Evolutionary conservation across 1,284 basidiomycete species (phyloP), one percentile per base, ranked within the genome.

Genomic region (Trichosporon sp.): DNA sequence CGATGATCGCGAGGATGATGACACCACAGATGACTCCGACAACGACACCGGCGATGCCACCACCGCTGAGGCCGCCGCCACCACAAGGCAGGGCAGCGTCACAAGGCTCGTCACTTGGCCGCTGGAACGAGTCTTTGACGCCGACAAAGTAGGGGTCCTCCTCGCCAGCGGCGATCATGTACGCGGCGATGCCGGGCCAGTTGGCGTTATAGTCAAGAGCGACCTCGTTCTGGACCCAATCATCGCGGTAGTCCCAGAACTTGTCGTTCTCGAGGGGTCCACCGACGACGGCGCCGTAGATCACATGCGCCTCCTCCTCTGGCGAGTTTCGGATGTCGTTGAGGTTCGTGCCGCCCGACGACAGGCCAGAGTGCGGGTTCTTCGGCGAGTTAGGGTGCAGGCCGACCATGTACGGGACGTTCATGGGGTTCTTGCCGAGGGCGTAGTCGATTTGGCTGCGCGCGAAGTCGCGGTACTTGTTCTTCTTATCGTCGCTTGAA

Each of bases 271-370:
- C 85, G 78, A 92, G 88, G 0, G 94, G 95, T 13, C 95, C 95
- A 60, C 94, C 95, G 12, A 95, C 87, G 44, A 95, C 87, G 21
- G 89, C 93, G 38, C 95, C 95, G 76, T 94, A 95, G 2, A 97
- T 83, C 3, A 92, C 86, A 76, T 93, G 88, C 0, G 88, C 87
- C 80, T 92, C 90, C 68, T 88, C 81, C 8, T 84, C 83, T 0
- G 94, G 94, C 51, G 86, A 86, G 4, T 87, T 90, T 77, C 96
- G 88, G 74, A 97, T 90, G 64, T 77, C 70, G 23, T 76, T 82
- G 69, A 92, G 86, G 71, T 89, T 79, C 35, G 65, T 85, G 0
- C 92, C 93, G 47, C 94, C 94, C 66, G 90, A 91, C 0, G 95
- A 91, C 81, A 91, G 86, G 1, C 92, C 93, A 7, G 91, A 92